A percentile compares a stretch with the other conserved stretches of the same genome.
Evolutionary conservation across 306 rosid genomes (phyloP).

Genomic region (Vigna angularis): DNA sequence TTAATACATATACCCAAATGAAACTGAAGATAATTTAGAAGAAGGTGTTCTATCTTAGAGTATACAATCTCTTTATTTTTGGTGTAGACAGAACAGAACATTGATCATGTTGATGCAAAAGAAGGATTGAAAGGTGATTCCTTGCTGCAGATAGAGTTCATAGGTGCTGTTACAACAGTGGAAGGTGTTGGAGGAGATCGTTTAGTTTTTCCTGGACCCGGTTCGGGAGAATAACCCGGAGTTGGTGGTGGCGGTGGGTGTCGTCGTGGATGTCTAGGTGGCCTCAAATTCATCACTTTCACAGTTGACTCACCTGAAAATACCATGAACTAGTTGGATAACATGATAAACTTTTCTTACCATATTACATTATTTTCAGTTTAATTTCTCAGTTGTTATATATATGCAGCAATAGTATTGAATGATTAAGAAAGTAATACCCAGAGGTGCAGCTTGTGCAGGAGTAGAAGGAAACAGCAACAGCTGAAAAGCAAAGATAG

Average conservation of each 20-base stretch:
- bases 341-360: no score
- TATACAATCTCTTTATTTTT: no score
- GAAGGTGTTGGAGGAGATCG: not conserved
- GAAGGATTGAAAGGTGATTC: no score
- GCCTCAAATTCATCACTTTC: not conserved
- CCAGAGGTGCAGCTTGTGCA: slow-evolving; percentile 19
- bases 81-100: no score
- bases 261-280: not conserved
- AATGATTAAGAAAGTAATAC: not conserved
- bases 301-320: not conserved
- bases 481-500: slow-evolving; percentile 5
- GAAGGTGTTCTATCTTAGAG: no score
- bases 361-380: no score
- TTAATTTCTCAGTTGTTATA: no score
- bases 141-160: not conserved
- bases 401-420: no score
- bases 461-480: slow-evolving; percentile 21
- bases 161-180: not conserved
- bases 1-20: no score
- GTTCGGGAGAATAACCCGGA: not conserved
- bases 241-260: not conserved
- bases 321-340: no score
- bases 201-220: not conserved
- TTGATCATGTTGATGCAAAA: not conserved
- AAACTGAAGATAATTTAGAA: no score